These are phyloP conservation scores for Cucurbita argyrosperma DNA, from an alignment of 306 rosid species.

Conservation along the genomic window DNA sequence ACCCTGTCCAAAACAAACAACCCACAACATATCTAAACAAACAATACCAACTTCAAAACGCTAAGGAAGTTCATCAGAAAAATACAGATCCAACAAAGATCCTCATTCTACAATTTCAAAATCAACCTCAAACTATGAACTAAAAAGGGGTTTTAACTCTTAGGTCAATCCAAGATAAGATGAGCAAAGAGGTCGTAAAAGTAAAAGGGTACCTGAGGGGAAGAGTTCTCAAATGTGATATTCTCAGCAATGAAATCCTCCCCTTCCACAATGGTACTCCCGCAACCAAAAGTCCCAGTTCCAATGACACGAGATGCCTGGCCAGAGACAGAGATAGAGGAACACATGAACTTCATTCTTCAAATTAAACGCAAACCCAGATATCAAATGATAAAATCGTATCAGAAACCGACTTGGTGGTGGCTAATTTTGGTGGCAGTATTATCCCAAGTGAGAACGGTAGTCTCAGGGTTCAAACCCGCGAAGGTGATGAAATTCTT, in stretches of 20 bases:
- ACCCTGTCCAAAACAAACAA: slow-evolving; percentile 31
- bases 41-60: not conserved
- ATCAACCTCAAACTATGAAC: not conserved
- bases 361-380: slow-evolving; percentile 9
- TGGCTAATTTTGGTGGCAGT: slow-evolving; percentile 60
- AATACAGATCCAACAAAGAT: not conserved
- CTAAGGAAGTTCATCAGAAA: not conserved
- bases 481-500: slow-evolving; percentile 65
- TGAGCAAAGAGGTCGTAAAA: not conserved
- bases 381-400: not conserved
- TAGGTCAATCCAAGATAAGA: not conserved
- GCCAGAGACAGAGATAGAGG: not conserved
- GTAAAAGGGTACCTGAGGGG: slow-evolving; percentile 48
- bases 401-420: slow-evolving; percentile 40
- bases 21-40: not conserved
- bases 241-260: slow-evolving; percentile 89
- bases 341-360: not conserved
- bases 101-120: not conserved
- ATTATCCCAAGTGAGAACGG: slow-evolving; percentile 74
- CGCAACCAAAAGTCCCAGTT: slow-evolving; percentile 87
- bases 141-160: not conserved
- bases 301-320: slow-evolving; percentile 57
- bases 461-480: slow-evolving; percentile 43
- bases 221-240: slow-evolving; percentile 73
- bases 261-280: slow-evolving; percentile 73